Evolutionary conservation across 2,329 filamentous ascomycete species (phyloP), one percentile per base, ranked within the genome.

Genomic region (Phaeosphaeria sp.): DNA sequence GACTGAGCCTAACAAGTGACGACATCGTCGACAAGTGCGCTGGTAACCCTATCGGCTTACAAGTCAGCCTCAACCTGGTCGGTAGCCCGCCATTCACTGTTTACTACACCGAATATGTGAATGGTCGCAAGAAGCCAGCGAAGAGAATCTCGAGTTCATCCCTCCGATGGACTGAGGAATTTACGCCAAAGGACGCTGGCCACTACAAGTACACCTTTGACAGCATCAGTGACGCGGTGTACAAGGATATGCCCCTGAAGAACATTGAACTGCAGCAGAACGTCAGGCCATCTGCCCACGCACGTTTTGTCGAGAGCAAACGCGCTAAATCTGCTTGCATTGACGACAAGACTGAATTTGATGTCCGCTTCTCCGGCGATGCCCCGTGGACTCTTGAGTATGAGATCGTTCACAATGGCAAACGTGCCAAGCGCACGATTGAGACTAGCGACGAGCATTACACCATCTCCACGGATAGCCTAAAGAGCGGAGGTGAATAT

Each of bases 21-120:
- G 89, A 93, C 61, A 93, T 99, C 44, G 91, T 92, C 51, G 95
- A 99, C 77, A 96, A 96, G 74, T 99, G 95, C 75, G 94, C 93
- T 36, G 93, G 93, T 48, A 97, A 93, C 71, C 92, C 95, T 0
- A 91, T 99, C 60, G 95, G 95, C 42, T 84, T 99, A 53, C 87
- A 90, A 11, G 91, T 99, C 43, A 91, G 95, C 70, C 81, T 99
- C 49, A 93, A 98, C 73, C 83, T 99, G 40, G 90, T 94, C 25
- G 95, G 95, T 59, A 96, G 93, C 0, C 94, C 96, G 46, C 94
- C 94, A 1, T 99, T 99, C 78, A 82, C 83, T n/a, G 83, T 99
- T 46, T 82, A 83, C 21, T 99, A 97, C 74, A 88, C 89, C 44
- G 84, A 93, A 55, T 84, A 88, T 55, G 87, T 86, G 56, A 68